phyloP scores from a whole-genome alignment of 768 basidiomycete genomes.

The Dacryopinax primogenitus region DNA sequence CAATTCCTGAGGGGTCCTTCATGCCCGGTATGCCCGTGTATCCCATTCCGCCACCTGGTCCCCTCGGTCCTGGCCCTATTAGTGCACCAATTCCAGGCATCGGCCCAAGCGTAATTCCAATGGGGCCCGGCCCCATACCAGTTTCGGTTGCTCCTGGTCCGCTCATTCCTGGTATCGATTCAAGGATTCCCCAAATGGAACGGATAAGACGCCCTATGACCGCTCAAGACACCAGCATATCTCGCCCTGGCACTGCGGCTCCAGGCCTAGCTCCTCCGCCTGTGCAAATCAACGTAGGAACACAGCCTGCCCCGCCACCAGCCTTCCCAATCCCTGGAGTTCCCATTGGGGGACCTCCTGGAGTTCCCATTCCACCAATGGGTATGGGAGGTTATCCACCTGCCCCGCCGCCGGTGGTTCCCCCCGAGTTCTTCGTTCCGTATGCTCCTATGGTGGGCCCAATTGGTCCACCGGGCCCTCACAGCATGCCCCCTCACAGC shows the following conservation, averaged over 20 bases:
- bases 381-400: neutral
- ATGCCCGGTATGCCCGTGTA: constrained; percentile 1
- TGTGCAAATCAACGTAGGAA: neutral
- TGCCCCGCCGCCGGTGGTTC: neutral
- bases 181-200: neutral
- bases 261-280: neutral
- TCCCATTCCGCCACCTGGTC: neutral
- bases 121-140: neutral
- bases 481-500: neutral
- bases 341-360: neutral
- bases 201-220: neutral
- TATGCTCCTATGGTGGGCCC: neutral
- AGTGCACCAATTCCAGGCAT: neutral
- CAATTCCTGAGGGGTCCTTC: neutral
- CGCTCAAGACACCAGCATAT: neutral
- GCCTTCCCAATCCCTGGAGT: neutral
- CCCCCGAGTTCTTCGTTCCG: neutral
- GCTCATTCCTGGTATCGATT: neutral
- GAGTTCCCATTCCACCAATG: neutral
- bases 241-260: neutral
- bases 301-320: neutral
- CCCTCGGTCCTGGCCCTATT: neutral
- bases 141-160: too few relatives aligned
- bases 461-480: too few relatives aligned
- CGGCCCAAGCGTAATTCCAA: neutral